Percentiles rank a stretch among this genome's conserved stretches.
These are phyloP conservation scores for Diplotaxis tenuifolia DNA, from an alignment of 345 rosid species.

Conservation along the genomic window DNA sequence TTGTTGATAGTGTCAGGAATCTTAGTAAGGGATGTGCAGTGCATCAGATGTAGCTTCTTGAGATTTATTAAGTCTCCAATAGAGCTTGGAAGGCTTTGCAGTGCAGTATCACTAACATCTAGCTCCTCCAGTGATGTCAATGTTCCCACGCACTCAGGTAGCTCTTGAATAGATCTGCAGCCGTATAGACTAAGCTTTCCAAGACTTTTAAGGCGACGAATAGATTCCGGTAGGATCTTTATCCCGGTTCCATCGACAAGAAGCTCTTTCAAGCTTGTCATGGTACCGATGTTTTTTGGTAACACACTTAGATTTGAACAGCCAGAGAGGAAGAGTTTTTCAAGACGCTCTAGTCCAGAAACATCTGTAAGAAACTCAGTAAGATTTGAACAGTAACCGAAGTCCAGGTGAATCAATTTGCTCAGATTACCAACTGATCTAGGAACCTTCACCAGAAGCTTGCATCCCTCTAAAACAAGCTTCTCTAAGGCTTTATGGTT, in stretches of 20 bases:
- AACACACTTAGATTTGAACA: slow-evolving; percentile 31
- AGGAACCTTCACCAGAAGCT: slow-evolving; percentile 25
- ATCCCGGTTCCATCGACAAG: slow-evolving; percentile 34
- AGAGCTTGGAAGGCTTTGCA: slow-evolving; percentile 25
- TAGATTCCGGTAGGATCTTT: slow-evolving; percentile 22
- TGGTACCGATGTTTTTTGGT: slow-evolving; percentile 32
- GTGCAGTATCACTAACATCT: slow-evolving; percentile 13
- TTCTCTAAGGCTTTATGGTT: slow-evolving; percentile 25
- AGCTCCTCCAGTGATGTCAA: slow-evolving; percentile 28
- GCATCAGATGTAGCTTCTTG: slow-evolving; percentile 22
- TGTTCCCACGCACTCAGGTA: slow-evolving; percentile 3
- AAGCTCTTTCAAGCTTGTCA: slow-evolving; percentile 28
- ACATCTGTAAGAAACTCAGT: slow-evolving; percentile 32
- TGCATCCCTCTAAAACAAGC: slow-evolving; percentile 30
- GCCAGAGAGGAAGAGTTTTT: slow-evolving; percentile 37
- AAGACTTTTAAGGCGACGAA: slow-evolving; percentile 1
- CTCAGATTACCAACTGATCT: slow-evolving; percentile 25
- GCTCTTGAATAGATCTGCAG: slow-evolving; percentile 20
- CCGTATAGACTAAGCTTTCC: slow-evolving; percentile 18
- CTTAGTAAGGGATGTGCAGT: slow-evolving; percentile 13
- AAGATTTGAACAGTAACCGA: slow-evolving; percentile 26
- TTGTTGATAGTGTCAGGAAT: slow-evolving; percentile 21
- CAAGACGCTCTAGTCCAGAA: slow-evolving; percentile 32
- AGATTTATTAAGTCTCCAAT: slow-evolving; percentile 15
- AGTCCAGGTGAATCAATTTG: slow-evolving; percentile 24